Evolutionary conservation across 2,329 filamentous ascomycete genomes (phyloP).

Genomic region (Mycosphaerelloides madeirae): DNA sequence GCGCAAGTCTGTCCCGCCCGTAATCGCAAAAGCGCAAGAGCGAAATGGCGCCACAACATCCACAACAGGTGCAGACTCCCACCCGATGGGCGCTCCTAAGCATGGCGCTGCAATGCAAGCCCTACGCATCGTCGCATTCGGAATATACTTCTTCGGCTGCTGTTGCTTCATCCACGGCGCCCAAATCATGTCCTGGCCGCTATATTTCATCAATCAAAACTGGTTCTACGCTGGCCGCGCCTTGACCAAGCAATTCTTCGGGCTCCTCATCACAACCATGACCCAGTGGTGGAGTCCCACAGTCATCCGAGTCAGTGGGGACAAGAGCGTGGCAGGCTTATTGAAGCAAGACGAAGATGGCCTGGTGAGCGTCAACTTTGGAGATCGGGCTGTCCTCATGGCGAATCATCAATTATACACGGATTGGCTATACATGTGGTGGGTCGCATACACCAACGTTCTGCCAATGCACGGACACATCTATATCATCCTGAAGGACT

Average conservation of each 20-base stretch:
- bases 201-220: constrained; percentile 70
- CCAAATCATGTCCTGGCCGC: constrained; percentile 66
- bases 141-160: constrained; percentile 43
- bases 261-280: constrained; percentile 69
- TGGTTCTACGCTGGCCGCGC: constrained; percentile 81
- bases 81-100: constrained; percentile 35
- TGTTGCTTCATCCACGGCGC: constrained; percentile 52
- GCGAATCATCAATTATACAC: constrained; percentile 75
- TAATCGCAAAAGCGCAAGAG: constrained; percentile 1
- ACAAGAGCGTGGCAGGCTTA: constrained; percentile 72
- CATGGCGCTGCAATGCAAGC: constrained; percentile 41
- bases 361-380: constrained; percentile 68
- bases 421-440: constrained; percentile 93
- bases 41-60: constrained; percentile 3
- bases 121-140: constrained; percentile 42
- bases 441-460: constrained; percentile 69
- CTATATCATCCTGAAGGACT: constrained; percentile 87
- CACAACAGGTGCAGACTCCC: constrained; percentile 8
- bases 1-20: constrained; percentile 18
- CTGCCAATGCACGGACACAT: constrained; percentile 71
- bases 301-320: constrained; percentile 73
- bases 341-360: constrained; percentile 65
- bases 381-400: constrained; percentile 73
- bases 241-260: constrained; percentile 79
- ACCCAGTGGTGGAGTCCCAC: constrained; percentile 83